Conservation (phyloP, 202 grass and related monocot genomes). For the Digitaria exilis region DNA sequence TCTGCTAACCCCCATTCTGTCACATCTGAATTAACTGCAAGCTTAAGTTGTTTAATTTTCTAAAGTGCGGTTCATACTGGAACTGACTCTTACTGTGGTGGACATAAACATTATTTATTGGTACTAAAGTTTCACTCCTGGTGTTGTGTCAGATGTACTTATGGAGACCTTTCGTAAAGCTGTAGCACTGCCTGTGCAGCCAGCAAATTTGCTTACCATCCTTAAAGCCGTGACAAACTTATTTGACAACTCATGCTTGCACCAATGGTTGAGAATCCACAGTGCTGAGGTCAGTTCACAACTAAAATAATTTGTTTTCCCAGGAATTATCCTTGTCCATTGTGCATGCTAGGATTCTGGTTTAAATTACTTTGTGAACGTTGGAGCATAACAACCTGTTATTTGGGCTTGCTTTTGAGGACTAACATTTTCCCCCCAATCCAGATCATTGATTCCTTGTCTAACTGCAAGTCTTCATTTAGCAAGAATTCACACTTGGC, state of each 20-base stretch:
- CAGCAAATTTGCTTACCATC: constrained; percentile 86
- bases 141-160: constrained; percentile 62
- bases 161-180: constrained; percentile 76
- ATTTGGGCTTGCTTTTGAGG: neutral
- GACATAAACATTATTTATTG: neutral
- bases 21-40: constrained; percentile 23
- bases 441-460: constrained; percentile 89
- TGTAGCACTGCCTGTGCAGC: constrained; percentile 49
- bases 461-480: constrained; percentile 67
- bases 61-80: neutral
- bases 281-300: constrained; percentile 71
- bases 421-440: constrained; percentile 40
- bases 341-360: neutral
- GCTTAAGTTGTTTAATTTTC: neutral
- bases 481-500: constrained; percentile 92
- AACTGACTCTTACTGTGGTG: neutral
- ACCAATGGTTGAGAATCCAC: constrained; percentile 77
- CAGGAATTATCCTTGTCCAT: constrained; percentile 6
- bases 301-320: constrained; percentile 19
- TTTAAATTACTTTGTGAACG: neutral
- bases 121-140: constrained; percentile 14
- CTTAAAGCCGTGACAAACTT: constrained; percentile 75
- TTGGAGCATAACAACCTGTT: neutral
- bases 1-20: constrained; percentile 5
- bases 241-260: constrained; percentile 76